Evolutionary conservation across 495 filamentous ascomycete species (phyloP).

Genomic region (Aspergillus heteromorphus): DNA sequence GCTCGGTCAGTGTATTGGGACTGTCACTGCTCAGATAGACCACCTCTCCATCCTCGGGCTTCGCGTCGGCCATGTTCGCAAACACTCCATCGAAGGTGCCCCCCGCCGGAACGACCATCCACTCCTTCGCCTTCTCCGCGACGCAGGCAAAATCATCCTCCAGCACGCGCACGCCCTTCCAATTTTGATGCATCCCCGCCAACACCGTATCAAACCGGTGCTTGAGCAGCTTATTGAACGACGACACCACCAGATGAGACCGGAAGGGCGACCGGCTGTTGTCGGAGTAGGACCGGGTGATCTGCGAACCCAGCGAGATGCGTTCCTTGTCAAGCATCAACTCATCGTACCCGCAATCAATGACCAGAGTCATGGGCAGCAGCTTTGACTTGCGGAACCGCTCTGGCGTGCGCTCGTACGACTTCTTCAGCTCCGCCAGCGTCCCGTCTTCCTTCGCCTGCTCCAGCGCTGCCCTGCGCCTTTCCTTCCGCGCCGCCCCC

Average conservation of each 20-base stretch:
- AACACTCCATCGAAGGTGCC: conserved; percentile 53
- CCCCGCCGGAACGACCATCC: conserved; percentile 50
- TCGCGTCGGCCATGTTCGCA: conserved; percentile 32
- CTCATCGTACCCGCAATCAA: conserved; percentile 91
- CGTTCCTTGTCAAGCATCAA: conserved; percentile 82
- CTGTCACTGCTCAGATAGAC: conserved; percentile 90
- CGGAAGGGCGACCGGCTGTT: conserved; percentile 63
- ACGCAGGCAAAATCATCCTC: conserved; percentile 65
- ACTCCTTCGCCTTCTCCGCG: conserved; percentile 50
- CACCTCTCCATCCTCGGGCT: conserved; percentile 50
- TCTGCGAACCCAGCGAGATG: conserved; percentile 71
- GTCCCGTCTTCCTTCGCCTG: conserved; percentile 25
- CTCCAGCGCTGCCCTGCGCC: conserved; percentile 41
- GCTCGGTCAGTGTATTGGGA: conserved; percentile 66
- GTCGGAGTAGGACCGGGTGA: conserved; percentile 85
- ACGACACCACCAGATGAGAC: conserved; percentile 65
- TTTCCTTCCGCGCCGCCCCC: conserved; percentile 59
- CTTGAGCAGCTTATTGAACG: conserved; percentile 69
- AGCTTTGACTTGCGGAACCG: conserved; percentile 36
- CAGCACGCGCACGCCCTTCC: conserved; percentile 70
- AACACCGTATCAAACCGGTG: conserved; percentile 74
- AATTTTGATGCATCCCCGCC: conserved; percentile 59
- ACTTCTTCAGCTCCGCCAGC: conserved; percentile 32
- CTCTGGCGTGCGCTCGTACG: conserved; percentile 21
- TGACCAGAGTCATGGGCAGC: conserved; percentile 69